These are phyloP conservation scores for Closterium sp. DNA, from an alignment of 139 green algal species.

Conservation along the genomic window DNA sequence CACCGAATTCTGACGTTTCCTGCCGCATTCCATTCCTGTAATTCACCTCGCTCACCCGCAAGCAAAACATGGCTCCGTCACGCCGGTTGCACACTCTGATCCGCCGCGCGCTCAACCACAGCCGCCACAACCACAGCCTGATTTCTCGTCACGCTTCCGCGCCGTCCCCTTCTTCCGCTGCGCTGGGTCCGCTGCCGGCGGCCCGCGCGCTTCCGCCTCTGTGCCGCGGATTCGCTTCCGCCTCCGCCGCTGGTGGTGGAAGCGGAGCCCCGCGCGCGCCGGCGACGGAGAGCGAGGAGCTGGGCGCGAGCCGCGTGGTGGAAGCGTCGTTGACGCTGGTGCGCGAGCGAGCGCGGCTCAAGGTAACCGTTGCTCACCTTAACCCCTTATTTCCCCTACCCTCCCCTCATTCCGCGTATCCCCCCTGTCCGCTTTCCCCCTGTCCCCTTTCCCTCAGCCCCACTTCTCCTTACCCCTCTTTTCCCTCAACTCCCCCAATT, in stretches of 20 bases:
- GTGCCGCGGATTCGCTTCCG: background rate
- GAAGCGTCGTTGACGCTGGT: conserved; percentile 47
- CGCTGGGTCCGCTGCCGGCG: too few relatives aligned
- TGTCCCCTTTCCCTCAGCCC: too few relatives aligned
- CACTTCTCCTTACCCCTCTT: background rate
- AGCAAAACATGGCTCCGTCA: background rate
- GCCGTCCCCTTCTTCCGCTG: too few relatives aligned
- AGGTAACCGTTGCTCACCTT: conserved; percentile 1
- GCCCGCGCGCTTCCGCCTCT: background rate
- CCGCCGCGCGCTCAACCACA: background rate
- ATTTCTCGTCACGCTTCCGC: background rate
- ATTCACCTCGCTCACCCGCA: too few relatives aligned
- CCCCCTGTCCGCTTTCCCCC: too few relatives aligned
- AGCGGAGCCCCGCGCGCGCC: background rate
- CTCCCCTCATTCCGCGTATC: too few relatives aligned
- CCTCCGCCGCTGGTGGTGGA: background rate
- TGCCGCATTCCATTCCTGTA: too few relatives aligned
- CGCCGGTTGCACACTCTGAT: background rate
- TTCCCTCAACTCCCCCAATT: too few relatives aligned
- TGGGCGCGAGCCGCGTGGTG: conserved; percentile 32
- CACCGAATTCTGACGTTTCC: too few relatives aligned
- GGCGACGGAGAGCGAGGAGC: background rate
- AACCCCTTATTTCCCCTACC: too few relatives aligned
- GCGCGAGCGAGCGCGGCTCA: conserved; percentile 31
- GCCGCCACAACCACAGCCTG: background rate